Percentiles rank a stretch among this genome's conserved stretches.
phyloP scores from a whole-genome alignment of 2,329 filamentous ascomycete species.

The Clarireedia hainanense region DNA sequence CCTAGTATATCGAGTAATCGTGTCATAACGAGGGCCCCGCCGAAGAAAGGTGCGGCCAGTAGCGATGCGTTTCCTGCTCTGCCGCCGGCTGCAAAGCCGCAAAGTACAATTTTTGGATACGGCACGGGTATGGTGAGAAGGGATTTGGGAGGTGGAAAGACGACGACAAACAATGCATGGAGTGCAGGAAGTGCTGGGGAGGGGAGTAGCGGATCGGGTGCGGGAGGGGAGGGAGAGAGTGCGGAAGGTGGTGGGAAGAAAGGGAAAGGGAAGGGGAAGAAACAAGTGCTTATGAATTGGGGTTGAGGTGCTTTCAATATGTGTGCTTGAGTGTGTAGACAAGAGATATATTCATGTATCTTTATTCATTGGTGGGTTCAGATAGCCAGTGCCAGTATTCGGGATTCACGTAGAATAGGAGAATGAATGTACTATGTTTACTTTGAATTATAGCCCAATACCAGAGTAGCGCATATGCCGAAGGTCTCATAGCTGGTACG shows the following conservation, averaged over 20 bases:
- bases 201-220: constrained; percentile 12
- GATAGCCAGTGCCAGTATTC: too few species aligned
- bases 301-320: not conserved
- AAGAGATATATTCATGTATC: too few species aligned
- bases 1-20: constrained; percentile 16
- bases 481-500: too few species aligned
- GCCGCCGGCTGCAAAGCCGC: constrained; percentile 65
- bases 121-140: constrained; percentile 47
- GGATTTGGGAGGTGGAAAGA: constrained; percentile 35
- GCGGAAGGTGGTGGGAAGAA: constrained; percentile 26
- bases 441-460: too few species aligned
- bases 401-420: too few species aligned
- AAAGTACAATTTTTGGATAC: constrained; percentile 55
- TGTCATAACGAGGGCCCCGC: constrained; percentile 6
- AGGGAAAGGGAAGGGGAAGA: constrained; percentile 53
- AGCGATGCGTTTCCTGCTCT: constrained; percentile 73
- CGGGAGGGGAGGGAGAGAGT: constrained; percentile 11
- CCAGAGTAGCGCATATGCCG: too few species aligned
- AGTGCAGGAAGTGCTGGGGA: constrained; percentile 19
- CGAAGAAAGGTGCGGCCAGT: constrained; percentile 5
- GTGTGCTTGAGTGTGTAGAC: too few species aligned
- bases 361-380: too few species aligned
- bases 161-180: constrained; percentile 17
- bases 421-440: too few species aligned
- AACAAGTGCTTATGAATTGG: constrained; percentile 42